A percentile compares a stretch with the other conserved stretches of the same genome.
Evolutionary conservation across 2,329 filamentous ascomycete genomes (phyloP).

Genomic region (Rhexocercosporidium sp.): DNA sequence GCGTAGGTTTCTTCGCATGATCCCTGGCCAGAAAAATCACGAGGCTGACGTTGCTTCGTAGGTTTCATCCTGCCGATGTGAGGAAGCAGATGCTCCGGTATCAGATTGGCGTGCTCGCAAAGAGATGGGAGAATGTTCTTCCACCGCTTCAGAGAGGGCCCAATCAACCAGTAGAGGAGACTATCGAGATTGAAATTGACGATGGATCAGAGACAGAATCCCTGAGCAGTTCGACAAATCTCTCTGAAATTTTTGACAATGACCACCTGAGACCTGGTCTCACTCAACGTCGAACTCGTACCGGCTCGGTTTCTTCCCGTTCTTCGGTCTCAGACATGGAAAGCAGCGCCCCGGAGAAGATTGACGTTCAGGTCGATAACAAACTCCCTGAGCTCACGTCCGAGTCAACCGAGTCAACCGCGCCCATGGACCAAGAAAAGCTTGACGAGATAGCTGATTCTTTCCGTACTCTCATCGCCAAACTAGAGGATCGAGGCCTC

Average conservation of each 20-base stretch:
- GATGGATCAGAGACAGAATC: neutral
- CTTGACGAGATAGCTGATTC: slow-evolving; percentile 60
- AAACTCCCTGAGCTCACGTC: neutral
- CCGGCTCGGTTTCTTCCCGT: neutral
- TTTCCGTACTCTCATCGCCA: slow-evolving; percentile 61
- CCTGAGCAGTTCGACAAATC: slow-evolving; percentile 41
- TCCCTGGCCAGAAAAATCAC: neutral
- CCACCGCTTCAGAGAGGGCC: slow-evolving; percentile 79
- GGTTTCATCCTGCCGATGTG: slow-evolving; percentile 80
- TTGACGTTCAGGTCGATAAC: slow-evolving; percentile 56
- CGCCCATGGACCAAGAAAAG: slow-evolving; percentile 57
- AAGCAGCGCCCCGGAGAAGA: slow-evolving; percentile 48
- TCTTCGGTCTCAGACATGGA: slow-evolving; percentile 37
- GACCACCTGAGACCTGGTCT: neutral
- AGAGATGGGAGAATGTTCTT: slow-evolving; percentile 81
- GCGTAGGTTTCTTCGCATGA: slow-evolving; percentile 60
- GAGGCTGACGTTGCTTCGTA: slow-evolving; percentile 43
- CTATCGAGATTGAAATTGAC: slow-evolving; percentile 47
- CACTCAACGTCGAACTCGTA: neutral
- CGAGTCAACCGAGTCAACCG: slow-evolving; percentile 45
- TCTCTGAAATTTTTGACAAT: neutral
- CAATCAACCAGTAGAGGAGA: slow-evolving; percentile 5
- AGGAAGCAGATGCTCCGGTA: slow-evolving; percentile 52
- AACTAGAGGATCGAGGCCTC: slow-evolving; percentile 58
- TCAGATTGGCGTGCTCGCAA: slow-evolving; percentile 79